Base-by-base conservation (phyloP, 768 basidiomycete genomes). In the Hypholoma fasciculare region DNA sequence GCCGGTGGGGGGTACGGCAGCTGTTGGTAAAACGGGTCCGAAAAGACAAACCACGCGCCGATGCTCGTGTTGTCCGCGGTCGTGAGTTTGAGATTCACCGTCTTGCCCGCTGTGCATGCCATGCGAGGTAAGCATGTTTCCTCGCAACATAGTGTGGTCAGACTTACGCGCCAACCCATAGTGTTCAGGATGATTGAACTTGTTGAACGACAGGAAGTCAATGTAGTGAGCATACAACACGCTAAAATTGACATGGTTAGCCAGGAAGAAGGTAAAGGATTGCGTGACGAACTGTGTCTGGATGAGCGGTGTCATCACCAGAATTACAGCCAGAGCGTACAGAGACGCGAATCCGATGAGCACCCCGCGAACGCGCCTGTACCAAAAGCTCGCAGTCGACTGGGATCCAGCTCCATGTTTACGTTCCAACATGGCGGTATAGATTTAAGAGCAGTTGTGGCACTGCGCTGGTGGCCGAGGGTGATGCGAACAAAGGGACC, bases 11-110 rank as follows among this genome's bases (percentile, higher is more conserved):
- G 65, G 26, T 62, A 64, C 7, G 72, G 72, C 23, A 73, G 63
- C 12, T 62, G 67, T 50, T 72, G 75, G 66, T 83, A 83, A 64
- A 75, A 78, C 0, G 74, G 68, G 37, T 86, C 81, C 1, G 85
- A 78, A 42, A 86, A 78, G 52, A 84, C 72, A 67, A 86, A 85
- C 87, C 87, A 89, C 11, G 85, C 84, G 26, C 90, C 90, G 34
- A 91, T 68, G 0, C 72, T 76, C 20, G 81, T 80, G 59, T 87
- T 86, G 68, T 92, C 90, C 2, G 78, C 64, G 8, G 87, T 87
- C n/a, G 70, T 74, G 8, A 92, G 67, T 43, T 76, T 70, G 42
- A 88, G 65, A 63, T 89, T 87, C 34, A 81, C 74, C 0, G 86
- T 81, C 65, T 87, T 89, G 44, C 80, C 82, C 23, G 86, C 86